These are phyloP conservation scores for Xylaria sp. DNA, from an alignment of 2,329 filamentous ascomycete species.

Conservation along the genomic window DNA sequence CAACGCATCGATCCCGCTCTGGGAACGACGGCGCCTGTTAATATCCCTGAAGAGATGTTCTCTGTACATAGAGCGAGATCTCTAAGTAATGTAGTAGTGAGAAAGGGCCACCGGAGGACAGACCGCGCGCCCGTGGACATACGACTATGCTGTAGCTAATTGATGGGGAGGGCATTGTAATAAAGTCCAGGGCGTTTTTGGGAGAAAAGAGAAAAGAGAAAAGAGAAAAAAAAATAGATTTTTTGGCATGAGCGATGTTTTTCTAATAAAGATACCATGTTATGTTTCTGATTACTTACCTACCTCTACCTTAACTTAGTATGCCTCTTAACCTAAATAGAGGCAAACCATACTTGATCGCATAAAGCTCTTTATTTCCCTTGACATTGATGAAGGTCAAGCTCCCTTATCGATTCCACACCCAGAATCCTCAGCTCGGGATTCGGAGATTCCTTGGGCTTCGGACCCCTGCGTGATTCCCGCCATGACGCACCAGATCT, in stretches of 20 bases:
- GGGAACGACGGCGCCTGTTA: too few relatives aligned
- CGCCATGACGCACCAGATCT: slow-evolving; percentile 10
- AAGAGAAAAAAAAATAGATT: slow-evolving; percentile 7
- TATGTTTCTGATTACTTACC: background rate
- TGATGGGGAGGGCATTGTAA: background rate
- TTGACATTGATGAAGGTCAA: too few relatives aligned
- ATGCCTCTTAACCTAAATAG: too few relatives aligned
- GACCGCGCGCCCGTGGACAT: background rate
- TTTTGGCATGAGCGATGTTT: slow-evolving; percentile 12
- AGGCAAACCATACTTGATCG: too few relatives aligned
- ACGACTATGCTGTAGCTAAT: background rate
- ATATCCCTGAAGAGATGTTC: background rate
- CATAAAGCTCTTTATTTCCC: too few relatives aligned
- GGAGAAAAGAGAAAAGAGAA: too few relatives aligned
- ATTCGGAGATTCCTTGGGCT: slow-evolving; percentile 35
- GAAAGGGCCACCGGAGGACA: background rate
- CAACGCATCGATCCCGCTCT: background rate
- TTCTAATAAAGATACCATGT: background rate
- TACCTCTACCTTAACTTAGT: too few relatives aligned
- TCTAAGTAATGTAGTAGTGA: background rate
- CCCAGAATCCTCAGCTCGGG: slow-evolving; percentile 20
- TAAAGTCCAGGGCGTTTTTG: slow-evolving; percentile 6
- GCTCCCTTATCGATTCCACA: background rate
- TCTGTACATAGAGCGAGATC: background rate
- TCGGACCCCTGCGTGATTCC: background rate